Evolutionary conservation across 208 protist species (phyloP).

Genomic region (Wallacemonas rigidus): DNA sequence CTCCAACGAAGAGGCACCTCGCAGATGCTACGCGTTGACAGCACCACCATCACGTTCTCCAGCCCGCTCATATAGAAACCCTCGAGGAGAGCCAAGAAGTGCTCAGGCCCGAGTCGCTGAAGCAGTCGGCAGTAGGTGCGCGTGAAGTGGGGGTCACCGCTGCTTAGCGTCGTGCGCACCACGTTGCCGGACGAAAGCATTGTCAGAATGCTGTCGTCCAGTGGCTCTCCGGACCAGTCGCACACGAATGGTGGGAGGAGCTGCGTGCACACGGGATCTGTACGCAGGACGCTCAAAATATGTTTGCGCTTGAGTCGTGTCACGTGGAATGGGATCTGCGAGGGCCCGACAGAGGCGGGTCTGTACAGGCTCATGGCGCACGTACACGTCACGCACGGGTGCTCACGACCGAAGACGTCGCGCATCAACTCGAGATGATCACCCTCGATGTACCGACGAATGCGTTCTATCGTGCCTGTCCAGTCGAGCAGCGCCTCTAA

Average conservation of each 20-base stretch:
- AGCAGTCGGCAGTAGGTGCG: conserved; percentile 4
- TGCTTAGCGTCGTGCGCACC: background rate
- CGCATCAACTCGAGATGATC: background rate
- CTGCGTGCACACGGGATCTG: background rate
- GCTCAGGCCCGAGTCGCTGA: background rate
- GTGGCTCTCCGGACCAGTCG: background rate
- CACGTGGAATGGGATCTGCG: background rate
- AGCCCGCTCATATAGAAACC: background rate
- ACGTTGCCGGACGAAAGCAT: conserved; percentile 1
- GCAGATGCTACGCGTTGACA: background rate
- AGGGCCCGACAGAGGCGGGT: background rate
- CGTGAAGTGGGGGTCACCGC: background rate
- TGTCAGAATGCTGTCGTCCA: background rate
- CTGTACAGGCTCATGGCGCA: background rate
- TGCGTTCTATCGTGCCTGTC: conserved; percentile 1
- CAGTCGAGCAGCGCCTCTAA: background rate
- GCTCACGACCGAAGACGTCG: background rate
- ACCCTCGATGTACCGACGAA: background rate
- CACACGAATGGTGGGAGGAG: background rate
- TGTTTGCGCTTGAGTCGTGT: background rate
- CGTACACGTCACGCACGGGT: background rate
- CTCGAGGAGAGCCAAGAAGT: conserved; percentile 10
- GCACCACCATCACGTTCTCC: background rate
- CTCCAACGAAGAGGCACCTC: background rate
- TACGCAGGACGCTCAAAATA: background rate